These are phyloP conservation scores for Pythium vanterpoolii DNA, from an alignment of 352 stramenopile species.

Conservation along the genomic window DNA sequence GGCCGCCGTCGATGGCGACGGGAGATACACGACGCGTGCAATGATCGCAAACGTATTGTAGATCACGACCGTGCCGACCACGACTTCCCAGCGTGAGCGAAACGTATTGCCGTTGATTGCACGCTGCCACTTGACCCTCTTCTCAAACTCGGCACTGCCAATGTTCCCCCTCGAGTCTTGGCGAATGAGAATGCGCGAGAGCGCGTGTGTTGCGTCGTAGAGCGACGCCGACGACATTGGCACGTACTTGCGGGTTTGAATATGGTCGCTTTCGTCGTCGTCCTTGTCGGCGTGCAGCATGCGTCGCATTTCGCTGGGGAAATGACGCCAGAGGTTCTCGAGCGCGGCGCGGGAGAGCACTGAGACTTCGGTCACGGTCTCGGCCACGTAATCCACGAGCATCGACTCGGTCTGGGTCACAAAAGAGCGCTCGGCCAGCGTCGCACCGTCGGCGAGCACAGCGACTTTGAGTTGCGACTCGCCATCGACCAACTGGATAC, in stretches of 20 bases:
- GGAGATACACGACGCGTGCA: constrained; percentile 24
- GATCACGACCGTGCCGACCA: constrained; percentile 25
- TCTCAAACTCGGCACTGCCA: constrained; percentile 2
- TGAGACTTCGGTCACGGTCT: constrained; percentile 18
- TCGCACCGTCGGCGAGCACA: constrained; percentile 11
- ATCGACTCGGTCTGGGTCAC: constrained; percentile 12
- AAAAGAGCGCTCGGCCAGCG: constrained; percentile 17
- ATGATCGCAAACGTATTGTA: constrained; percentile 39
- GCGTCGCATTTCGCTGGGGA: constrained; percentile 12
- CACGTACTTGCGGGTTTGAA: background rate
- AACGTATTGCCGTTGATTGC: constrained; percentile 28
- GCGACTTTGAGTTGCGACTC: constrained; percentile 6
- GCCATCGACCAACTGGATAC: constrained; percentile 14
- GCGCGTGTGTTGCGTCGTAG: background rate
- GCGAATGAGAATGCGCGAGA: constrained; percentile 11
- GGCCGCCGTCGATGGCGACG: constrained; percentile 10
- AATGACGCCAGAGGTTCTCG: constrained; percentile 17
- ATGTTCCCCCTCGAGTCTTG: constrained; percentile 4
- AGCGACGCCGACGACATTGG: background rate
- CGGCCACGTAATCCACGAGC: constrained; percentile 18
- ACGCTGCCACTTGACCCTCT: constrained; percentile 27
- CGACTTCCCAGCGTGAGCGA: constrained; percentile 26
- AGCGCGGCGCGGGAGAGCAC: constrained; percentile 14
- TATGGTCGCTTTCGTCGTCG: background rate
- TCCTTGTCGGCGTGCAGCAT: constrained; percentile 5